Base-by-base conservation (phyloP, 345 rosid genomes). In the Erysimum cheiranthoides region DNA sequence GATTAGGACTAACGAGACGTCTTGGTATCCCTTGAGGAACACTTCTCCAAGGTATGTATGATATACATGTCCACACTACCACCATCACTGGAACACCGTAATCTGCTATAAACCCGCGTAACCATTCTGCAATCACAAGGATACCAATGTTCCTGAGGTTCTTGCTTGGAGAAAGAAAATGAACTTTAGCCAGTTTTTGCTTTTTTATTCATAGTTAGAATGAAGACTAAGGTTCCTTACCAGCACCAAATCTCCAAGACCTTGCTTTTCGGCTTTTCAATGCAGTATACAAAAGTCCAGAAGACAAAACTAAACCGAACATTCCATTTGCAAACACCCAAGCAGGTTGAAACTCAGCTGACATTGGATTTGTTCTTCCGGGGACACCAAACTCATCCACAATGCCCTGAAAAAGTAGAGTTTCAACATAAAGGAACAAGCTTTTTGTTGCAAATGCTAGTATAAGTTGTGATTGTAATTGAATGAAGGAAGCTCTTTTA, bases 51-150 rank as follows among this genome's bases (percentile, higher is more conserved):
- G 93, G 93, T 72, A 84, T 80, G 81, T 85, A 93, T 42, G 97
- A 91, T 75, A 87, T 49, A 62, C 86, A 88, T 38, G 98, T 93
- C 98, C 97, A 93, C 30, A 87, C 83, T 50, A 91, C 79, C 66
- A 93, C 96, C 98, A 93, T 87, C 75, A 93, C 68, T 63, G 98
- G 98, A 63, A 94, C 96, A 66, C 97, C 98, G 38, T 92, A 94
- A 67, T 92, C 97, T 53, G 97, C 97, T 79, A 90, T 68, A 52
- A 94, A 82, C 70, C 97, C 96, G 65, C 96, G 87, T 61, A 92
- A 78, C 72, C 82, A 85, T 65, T 96, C 97, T 92, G 82, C 27
- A 63, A 68, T 56, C 57, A 65, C 73, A 72, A 53, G 46, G 17
- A 65, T 14, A 63, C 13, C 8, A 2, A 21, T 12, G 27, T 64